Evolutionary conservation across 1,139 yeast species (phyloP), one percentile per base, ranked within the genome.

Genomic region (Magnusiomyces clavatus): DNA sequence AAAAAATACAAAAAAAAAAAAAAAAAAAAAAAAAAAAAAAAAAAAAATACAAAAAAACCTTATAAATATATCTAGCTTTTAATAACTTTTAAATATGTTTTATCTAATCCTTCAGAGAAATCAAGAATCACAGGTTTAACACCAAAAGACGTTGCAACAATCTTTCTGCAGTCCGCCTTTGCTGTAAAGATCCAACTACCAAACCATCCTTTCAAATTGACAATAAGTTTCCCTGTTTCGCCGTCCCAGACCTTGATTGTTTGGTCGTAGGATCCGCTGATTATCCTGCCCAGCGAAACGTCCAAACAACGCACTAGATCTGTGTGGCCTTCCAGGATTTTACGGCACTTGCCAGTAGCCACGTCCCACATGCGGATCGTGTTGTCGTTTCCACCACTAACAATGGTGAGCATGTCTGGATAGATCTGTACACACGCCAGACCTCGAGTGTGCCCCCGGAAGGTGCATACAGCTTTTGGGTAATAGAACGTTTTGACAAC

Each of bases 181-280:
- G 69, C 71, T 29, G 68, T 59, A 47, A 69, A 66, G 13, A 69
- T 60, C 69, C 71, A 66, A 50, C 65, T 61, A 1, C 68, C 69
- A 53, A 69, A 71, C 57, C 59, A 63, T 4, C 67, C 67, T 3
- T 59, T 57, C 39, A 66, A 49, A 47, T 61, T 63, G 5, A 61
- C 48, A 16, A 68, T 42, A 13, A 63, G 57, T 34, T 58, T 48
- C 8, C 68, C 64, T 0, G 64, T 56, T 10, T 61, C 60, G 29
- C 65, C 48, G 50, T 67, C 66, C 74, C 74, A 70, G 2, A 70
- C 59, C 43, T 68, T 65, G 45, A 70, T 61, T 3, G 71, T 63
- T 52, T 64, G 63, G 55, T 70, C 74, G 51, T 70, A 70, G 4
- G 70, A 64, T 16, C 68, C 73, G 6, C 71, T 66, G 6, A 69